Evolutionary conservation across 2,329 filamentous ascomycete genomes (phyloP), one percentile per base, ranked within the genome.

Genomic region (Sporothrix phasma): DNA sequence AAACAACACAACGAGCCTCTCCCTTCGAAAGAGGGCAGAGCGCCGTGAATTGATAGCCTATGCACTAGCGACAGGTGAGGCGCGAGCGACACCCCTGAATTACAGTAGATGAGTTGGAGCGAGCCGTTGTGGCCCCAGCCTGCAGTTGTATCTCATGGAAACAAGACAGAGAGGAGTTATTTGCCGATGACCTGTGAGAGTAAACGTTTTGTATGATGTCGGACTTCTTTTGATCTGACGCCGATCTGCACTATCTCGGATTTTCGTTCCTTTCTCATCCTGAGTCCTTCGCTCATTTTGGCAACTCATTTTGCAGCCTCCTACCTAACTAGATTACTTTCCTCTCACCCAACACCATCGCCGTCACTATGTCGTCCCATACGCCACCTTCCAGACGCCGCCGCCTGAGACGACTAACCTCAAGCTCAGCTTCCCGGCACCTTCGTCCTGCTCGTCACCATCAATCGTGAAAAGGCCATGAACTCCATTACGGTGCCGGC

Each of bases 371-470:
- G 60, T 49, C 45, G 3, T 53, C 64, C 51, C 41, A 6, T 62
- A 56, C 39, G 46, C 37, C 24, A 46, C 26, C 5, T 63, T 65
- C 41, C 39, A 24, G n/a, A 54, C 41, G 10, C 54, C 61, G 5
- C 64, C 61, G 19, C 61, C 64, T 2, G 22, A 41, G 11, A 61
- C 53, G 29, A 37, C 26, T 7, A 45, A 22, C 15, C 22, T 66
- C 3, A 26, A 65, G 61, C 67, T 73, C 26, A 26, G 13, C 19
- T 80, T 79, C 66, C 81, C 81, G 0, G 73, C 74, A 15, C 75
- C 76, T 0, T 71, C 67, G 76, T 82, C 59, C 73, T 84, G 8
- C 76, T 81, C 60, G 77, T 84, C 26, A 82, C 80, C 49, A 82
- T 83, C 66, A 79, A 81, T 66, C 77, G 79, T 22, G 75, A 78